phyloP scores from a whole-genome alignment of 148 eudicot genomes.

The Spergularia marina region DNA sequence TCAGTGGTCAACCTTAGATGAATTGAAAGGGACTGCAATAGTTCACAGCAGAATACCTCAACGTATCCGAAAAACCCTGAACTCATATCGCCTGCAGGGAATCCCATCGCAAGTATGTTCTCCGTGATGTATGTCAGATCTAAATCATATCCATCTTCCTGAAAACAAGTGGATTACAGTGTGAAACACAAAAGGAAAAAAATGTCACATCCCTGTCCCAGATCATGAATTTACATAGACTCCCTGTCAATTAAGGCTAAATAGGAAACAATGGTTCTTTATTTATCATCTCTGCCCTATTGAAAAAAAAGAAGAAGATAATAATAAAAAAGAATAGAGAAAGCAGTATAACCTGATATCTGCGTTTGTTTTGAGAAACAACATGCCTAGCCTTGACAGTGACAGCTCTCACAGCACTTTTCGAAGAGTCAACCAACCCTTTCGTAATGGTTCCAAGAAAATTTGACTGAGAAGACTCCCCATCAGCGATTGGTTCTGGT shows the following conservation, averaged over 20 bases:
- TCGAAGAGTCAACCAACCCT: constrained; percentile 90
- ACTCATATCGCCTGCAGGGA: constrained; percentile 98
- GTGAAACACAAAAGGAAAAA: background rate
- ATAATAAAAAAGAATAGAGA: background rate
- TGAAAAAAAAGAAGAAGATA: too few species aligned
- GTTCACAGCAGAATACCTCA: constrained; percentile 49
- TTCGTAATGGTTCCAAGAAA: constrained; percentile 74
- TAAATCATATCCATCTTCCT: constrained; percentile 98
- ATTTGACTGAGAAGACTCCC: constrained; percentile 58
- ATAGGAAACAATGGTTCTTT: too few species aligned
- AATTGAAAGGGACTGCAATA: constrained; percentile 5
- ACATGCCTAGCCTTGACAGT: constrained; percentile 95
- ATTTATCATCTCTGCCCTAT: too few species aligned
- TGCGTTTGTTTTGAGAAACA: constrained; percentile 96
- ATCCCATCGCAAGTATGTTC: constrained; percentile 98
- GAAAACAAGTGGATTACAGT: background rate
- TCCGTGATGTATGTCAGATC: constrained; percentile 98
- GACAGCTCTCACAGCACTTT: constrained; percentile 92
- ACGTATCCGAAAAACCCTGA: constrained; percentile 96
- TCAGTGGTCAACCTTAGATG: background rate
- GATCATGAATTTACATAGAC: background rate
- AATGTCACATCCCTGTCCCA: background rate
- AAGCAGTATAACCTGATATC: constrained; percentile 72
- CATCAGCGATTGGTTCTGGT: constrained; percentile 54
- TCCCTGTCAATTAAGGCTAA: background rate